A percentile compares a stretch with the other conserved stretches of the same genome.
Evolutionary conservation across 768 basidiomycete genomes (phyloP).

Genomic region (Suillus subaureus): DNA sequence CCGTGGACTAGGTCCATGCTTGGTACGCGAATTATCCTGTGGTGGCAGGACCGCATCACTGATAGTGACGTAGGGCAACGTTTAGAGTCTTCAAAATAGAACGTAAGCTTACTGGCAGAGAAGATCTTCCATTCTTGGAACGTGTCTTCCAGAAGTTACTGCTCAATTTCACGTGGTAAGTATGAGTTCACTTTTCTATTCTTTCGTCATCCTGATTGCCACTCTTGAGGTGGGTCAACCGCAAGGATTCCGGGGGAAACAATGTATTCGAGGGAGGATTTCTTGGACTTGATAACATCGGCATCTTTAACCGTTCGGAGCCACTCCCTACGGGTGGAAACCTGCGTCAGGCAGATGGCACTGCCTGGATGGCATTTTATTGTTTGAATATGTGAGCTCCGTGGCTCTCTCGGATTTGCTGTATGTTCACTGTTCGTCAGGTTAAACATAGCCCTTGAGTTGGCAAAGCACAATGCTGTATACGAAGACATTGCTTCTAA

Average conservation of each 20-base stretch:
- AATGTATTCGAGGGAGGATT: constrained; percentile 99
- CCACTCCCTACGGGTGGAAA: constrained; percentile 92
- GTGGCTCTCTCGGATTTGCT: constrained; percentile 2
- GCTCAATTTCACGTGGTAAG: constrained; percentile 94
- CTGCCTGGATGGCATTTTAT: constrained; percentile 99
- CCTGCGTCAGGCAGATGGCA: constrained; percentile 96
- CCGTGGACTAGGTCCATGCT: constrained; percentile 62
- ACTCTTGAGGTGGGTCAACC: constrained; percentile 87
- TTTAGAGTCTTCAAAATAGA: constrained; percentile 99
- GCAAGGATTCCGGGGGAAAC: constrained; percentile 92
- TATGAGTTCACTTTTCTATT: constrained; percentile 4
- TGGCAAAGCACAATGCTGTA: constrained; percentile 96
- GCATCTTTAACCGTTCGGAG: constrained; percentile 97
- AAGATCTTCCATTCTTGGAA: constrained; percentile 92
- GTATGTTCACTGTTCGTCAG: constrained; percentile 38
- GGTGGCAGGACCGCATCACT: background rate
- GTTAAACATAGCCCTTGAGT: constrained; percentile 95
- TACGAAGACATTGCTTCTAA: constrained; percentile 99
- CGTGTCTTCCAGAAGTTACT: constrained; percentile 97
- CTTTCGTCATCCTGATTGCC: constrained; percentile 6
- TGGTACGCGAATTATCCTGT: constrained; percentile 53
- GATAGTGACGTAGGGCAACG: constrained; percentile 66
- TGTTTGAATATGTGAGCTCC: constrained; percentile 84
- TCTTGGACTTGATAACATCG: constrained; percentile 97
- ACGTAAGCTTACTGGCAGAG: constrained; percentile 88